Base-by-base conservation (phyloP, 306 rosid species). In the Myrica gale region DNA sequence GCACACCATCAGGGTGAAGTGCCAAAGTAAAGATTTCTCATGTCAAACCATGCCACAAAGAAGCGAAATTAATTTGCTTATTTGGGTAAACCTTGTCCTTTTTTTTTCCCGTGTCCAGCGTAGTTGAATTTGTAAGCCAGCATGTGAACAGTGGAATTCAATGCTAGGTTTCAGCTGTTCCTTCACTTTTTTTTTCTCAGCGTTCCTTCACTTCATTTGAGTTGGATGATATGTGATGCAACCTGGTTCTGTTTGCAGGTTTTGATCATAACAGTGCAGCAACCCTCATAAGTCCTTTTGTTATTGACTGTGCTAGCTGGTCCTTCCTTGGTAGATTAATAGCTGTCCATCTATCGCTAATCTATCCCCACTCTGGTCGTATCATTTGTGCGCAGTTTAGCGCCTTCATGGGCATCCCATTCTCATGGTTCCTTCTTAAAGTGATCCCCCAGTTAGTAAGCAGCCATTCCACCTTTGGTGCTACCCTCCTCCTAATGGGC, bases 301-400 rank as follows among this genome's bases (percentile, higher is more conserved):
- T 97, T 7, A 42, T 92, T 54, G 99, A 97, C 42, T 90, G 97
- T 73, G 99, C 99, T 39, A 11, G 79, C 70, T 97, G 99, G 10
- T 85, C 92, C 37, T 87, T 95, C 74, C 53, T 95, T 7, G 99
- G 99, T 39, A 97, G 99, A 50, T 23, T 87, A 68, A 79, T 90
- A 44, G 99, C 96, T 45, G 99, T 92, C 88, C 81, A 58, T 55
- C 7, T 92, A 68, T 87, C 99, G 8, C 82, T 58, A 75, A 62
- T 78, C n/a, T 90, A 87, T 56, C 98, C 97, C 3, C 87, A 91
- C 81, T 89, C 99, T 12, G 99, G 89, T 13, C 90, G 97, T 20
- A 77, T 87, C 74, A 92, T 92, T 97, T 95, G 97, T 19, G 99
- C 97, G 2, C 99, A 95, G 81, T 92, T 95, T 78, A 95, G 99